Base-by-base conservation (phyloP, 805 yeast species). In the Candida xiaguanensis region DNA sequence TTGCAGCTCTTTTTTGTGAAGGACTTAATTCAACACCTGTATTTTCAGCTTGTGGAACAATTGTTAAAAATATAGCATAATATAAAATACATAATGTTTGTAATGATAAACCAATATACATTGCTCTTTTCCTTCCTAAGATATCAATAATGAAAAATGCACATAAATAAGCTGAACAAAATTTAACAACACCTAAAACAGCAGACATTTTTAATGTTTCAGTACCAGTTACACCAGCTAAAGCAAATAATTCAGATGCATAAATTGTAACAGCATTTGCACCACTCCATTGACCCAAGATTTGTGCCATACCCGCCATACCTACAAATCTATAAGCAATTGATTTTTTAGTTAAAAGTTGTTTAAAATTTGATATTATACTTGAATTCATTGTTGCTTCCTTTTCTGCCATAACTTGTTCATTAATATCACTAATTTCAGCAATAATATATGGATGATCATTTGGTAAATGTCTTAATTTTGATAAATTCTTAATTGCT, bases 231-330 rank as follows among this genome's bases (percentile, higher is more conserved):
- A 63, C 59, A 28, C 80, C 80, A 31, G 64, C 67, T 43, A 72
- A 55, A 3, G 65, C 63, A 43, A 74, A 68, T 32, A 76, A 55
- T 37, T 71, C 73, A 2, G 80, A 74, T 28, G 79, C 74, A 45
- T 76, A 77, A 35, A 75, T 72, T 2, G 81, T 75, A 27, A 77
- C 58, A 5, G 78, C 70, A 46, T 66, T 69, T 5, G 80, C 74
- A 36, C 80, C 79, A 19, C 75, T 65, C 80, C 80, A 77, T 55
- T 76, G 80, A 22, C 72, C 71, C 29, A 75, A 56, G 8, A 75
- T 25, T 53, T 74, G 81, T 25, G 68, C 62, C 39, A 53, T 41
- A 15, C 65, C 42, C 24, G 72, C 67, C 24, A 75, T 44, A 6
- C 59, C 44, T 36, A 75, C 59, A 45, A 59, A 59, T 54, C 80